Evolutionary conservation across 1,139 yeast species (phyloP).

Genomic region (Suhomyces taliae): DNA sequence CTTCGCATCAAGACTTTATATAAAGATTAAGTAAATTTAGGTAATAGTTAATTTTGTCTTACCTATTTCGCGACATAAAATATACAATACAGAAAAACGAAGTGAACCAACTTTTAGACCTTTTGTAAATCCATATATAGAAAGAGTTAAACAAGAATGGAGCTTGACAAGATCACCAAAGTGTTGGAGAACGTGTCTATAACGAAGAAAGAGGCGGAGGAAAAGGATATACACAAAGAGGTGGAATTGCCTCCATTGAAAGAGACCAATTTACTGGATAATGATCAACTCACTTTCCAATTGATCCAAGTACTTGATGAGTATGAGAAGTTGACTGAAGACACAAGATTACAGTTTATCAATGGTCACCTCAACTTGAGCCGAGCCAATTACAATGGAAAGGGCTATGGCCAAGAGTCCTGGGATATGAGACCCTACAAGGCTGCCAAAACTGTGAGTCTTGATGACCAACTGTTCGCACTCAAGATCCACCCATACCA

Average conservation of each 20-base stretch:
- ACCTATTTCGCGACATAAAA: too few species aligned
- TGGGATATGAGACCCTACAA: slow-evolving; percentile 34
- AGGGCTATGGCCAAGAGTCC: slow-evolving; percentile 18
- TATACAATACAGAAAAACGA: too few species aligned
- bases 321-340: slow-evolving; percentile 27
- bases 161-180: slow-evolving; percentile 12
- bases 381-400: slow-evolving; percentile 37
- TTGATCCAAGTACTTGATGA: slow-evolving; percentile 28
- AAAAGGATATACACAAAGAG: background rate
- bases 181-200: slow-evolving; percentile 17
- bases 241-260: slow-evolving; percentile 3
- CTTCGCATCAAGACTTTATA: slow-evolving; percentile 41
- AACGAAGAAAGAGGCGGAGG: slow-evolving; percentile 1
- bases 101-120: too few species aligned
- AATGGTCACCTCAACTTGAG: slow-evolving; percentile 40
- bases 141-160: background rate
- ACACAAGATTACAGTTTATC: slow-evolving; percentile 23
- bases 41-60: too few species aligned
- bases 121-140: too few species aligned
- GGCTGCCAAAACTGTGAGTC: slow-evolving; percentile 17
- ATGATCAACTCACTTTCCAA: slow-evolving; percentile 22
- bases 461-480: background rate
- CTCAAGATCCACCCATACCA: slow-evolving; percentile 1
- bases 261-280: slow-evolving; percentile 5
- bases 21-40: slow-evolving; percentile 20